These are phyloP conservation scores for Cytospora schulzeri DNA, from an alignment of 2,329 filamentous ascomycete genomes.

Conservation along the genomic window DNA sequence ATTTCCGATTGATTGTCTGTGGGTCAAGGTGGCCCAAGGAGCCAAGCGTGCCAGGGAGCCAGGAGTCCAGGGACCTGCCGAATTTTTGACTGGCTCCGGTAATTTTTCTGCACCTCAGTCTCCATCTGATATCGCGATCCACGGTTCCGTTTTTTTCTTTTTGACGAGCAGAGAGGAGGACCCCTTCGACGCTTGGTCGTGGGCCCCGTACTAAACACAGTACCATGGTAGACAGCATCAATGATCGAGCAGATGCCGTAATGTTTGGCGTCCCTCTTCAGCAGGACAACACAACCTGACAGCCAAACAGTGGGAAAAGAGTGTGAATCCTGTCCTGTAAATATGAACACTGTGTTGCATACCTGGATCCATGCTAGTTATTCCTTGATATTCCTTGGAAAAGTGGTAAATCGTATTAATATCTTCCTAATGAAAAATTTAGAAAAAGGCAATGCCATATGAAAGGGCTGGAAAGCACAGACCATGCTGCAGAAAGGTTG, in stretches of 20 bases:
- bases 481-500: slow-evolving; percentile 20
- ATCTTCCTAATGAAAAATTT: neutral
- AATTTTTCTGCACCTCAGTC: slow-evolving; percentile 14
- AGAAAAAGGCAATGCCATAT: neutral
- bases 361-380: neutral
- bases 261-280: neutral
- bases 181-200: neutral
- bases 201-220: neutral
- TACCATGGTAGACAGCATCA: neutral
- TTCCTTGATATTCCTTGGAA: too few species aligned
- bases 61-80: slow-evolving; percentile 10
- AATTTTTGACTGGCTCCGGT: slow-evolving; percentile 19
- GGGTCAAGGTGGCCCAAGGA: slow-evolving; percentile 4
- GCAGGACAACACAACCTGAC: neutral
- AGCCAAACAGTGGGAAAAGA: too few species aligned
- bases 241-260: neutral
- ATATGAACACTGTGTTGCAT: too few species aligned
- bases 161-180: neutral
- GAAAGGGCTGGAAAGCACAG: slow-evolving; percentile 12
- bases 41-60: neutral
- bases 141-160: slow-evolving; percentile 4
- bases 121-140: slow-evolving; percentile 27
- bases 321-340: too few species aligned
- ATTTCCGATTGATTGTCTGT: slow-evolving; percentile 2
- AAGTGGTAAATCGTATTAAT: neutral